phyloP scores from a whole-genome alignment of 345 rosid species.

The Syzygium grande region DNA sequence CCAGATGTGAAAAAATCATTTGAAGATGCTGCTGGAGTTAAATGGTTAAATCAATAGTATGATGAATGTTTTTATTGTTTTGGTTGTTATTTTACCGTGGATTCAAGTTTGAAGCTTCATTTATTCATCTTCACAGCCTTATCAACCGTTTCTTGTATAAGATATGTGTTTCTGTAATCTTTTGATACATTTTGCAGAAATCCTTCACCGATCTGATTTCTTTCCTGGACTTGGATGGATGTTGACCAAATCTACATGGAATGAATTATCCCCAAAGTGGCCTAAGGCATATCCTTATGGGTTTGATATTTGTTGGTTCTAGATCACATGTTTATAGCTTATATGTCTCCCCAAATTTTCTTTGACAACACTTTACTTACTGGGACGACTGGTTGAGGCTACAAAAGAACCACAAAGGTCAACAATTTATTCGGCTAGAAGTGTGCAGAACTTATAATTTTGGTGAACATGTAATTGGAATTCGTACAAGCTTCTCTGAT shows the following conservation, averaged over 20 bases:
- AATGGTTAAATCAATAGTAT: neutral
- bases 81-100: neutral
- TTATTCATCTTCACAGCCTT: neutral
- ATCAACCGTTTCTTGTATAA: neutral
- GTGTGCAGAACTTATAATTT: constrained; percentile 97
- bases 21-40: neutral
- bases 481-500: neutral
- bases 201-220: constrained; percentile 91
- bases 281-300: constrained; percentile 94
- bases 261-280: constrained; percentile 99
- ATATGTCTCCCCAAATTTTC: constrained; percentile 11
- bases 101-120: neutral
- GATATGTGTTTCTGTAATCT: neutral
- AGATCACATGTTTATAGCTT: neutral
- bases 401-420: constrained; percentile 82
- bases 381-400: constrained; percentile 99
- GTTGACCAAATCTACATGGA: constrained; percentile 80
- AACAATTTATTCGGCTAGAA: constrained; percentile 94
- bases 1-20: neutral
- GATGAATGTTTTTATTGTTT: neutral
- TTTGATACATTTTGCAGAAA: constrained; percentile 39
- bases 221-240: constrained; percentile 99
- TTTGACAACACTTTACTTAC: constrained; percentile 71
- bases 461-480: constrained; percentile 83
- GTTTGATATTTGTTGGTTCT: neutral